Evolutionary conservation across 495 filamentous ascomycete genomes (phyloP).

Genomic region (Neurospora hispaniola): DNA sequence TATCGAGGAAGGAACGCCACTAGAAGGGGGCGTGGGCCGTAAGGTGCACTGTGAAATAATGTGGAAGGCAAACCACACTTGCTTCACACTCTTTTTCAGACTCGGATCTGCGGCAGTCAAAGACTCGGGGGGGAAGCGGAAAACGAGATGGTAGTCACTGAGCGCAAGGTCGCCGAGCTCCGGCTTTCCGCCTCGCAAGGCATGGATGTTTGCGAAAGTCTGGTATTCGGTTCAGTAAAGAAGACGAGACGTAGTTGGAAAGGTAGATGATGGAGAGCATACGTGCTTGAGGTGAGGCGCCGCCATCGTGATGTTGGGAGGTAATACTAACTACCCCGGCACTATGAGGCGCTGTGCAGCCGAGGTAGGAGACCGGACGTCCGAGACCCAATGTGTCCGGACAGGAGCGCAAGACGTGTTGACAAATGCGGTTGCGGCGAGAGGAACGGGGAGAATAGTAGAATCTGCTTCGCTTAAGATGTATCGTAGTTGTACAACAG

Average conservation of each 20-base stretch:
- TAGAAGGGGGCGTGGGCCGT: conserved; percentile 57
- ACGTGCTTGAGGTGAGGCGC: conserved; percentile 24
- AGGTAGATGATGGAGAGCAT: conserved; percentile 3
- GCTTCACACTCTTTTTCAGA: conserved; percentile 42
- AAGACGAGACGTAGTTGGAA: background rate
- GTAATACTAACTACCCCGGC: background rate
- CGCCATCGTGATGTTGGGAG: conserved; percentile 15
- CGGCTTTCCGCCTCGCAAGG: conserved; percentile 30
- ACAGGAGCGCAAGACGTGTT: background rate
- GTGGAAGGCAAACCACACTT: conserved; percentile 89
- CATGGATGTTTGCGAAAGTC: conserved; percentile 31
- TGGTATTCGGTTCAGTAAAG: conserved; percentile 16
- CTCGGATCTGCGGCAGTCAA: conserved; percentile 14
- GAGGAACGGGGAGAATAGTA: background rate
- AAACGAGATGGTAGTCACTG: conserved; percentile 30
- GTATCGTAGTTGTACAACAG: background rate
- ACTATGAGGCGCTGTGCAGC: background rate
- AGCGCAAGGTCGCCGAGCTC: conserved; percentile 34
- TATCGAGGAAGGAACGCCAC: conserved; percentile 69
- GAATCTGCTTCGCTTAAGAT: background rate
- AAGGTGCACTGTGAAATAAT: conserved; percentile 71
- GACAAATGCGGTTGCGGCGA: background rate
- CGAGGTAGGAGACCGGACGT: background rate
- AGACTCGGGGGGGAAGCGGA: conserved; percentile 25
- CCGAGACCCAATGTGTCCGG: background rate